Conservation (phyloP, 768 basidiomycete species). For the Lyophyllum atratum region DNA sequence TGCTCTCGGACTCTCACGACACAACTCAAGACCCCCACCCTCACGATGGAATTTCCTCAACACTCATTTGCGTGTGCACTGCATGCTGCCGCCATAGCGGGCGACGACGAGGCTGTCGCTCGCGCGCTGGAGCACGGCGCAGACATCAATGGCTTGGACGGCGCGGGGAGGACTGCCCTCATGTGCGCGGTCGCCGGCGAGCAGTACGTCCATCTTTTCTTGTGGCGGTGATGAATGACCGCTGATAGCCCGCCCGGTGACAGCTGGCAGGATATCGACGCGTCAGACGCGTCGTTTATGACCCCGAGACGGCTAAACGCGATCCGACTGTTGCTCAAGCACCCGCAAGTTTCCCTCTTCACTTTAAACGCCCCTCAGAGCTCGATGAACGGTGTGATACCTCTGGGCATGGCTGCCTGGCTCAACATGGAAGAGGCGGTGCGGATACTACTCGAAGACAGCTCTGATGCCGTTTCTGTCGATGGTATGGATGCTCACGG, state of each 20-base stretch:
- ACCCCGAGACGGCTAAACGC: constrained; percentile 56
- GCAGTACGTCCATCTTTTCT: constrained; percentile 45
- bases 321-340: constrained; percentile 55
- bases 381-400: constrained; percentile 72
- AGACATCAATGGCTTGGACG: constrained; percentile 68
- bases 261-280: constrained; percentile 73
- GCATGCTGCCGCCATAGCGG: constrained; percentile 57
- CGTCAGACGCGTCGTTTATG: constrained; percentile 70
- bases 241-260: constrained; percentile 1
- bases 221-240: constrained; percentile 1
- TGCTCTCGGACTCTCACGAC: constrained; percentile 9
- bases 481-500: constrained; percentile 76
- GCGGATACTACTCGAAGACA: constrained; percentile 63
- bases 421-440: constrained; percentile 64
- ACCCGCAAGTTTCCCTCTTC: constrained; percentile 62
- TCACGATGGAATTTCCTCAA: constrained; percentile 25
- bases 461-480: constrained; percentile 62
- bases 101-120: constrained; percentile 54
- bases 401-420: constrained; percentile 80
- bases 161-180: constrained; percentile 59
- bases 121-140: constrained; percentile 60
- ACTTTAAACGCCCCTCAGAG: constrained; percentile 75
- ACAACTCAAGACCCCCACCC: constrained; percentile 3
- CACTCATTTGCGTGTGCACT: constrained; percentile 40
- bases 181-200: constrained; percentile 75